These are phyloP conservation scores for Teunomyces lycoperdinae DNA, from an alignment of 805 yeast genomes.

Conservation along the genomic window DNA sequence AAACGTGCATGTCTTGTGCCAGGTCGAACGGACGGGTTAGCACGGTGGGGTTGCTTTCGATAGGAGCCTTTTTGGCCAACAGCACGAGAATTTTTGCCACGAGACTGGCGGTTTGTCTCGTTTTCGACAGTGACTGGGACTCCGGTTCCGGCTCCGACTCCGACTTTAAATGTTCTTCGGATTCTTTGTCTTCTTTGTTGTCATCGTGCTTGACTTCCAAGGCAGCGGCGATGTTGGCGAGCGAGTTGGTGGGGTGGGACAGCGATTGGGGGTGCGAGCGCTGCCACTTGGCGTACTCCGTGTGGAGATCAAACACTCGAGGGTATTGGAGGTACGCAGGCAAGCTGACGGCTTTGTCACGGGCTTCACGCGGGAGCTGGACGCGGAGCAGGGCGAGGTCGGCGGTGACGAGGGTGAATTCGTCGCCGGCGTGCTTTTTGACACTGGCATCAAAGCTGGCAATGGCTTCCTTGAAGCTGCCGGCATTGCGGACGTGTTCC, in stretches of 20 bases:
- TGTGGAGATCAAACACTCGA: conserved; percentile 68
- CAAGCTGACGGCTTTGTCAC: conserved; percentile 67
- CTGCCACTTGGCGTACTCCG: conserved; percentile 75
- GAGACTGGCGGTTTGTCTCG: conserved; percentile 46
- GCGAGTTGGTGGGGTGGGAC: conserved; percentile 31
- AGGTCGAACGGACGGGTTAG: conserved; percentile 75
- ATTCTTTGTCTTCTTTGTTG: neutral
- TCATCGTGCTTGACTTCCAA: conserved; percentile 38
- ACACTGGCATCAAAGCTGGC: conserved; percentile 49
- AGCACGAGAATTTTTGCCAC: conserved; percentile 44
- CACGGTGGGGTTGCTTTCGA: conserved; percentile 52
- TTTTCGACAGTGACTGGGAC: conserved; percentile 20
- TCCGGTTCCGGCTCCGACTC: too few relatives aligned
- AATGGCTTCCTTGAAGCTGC: conserved; percentile 63
- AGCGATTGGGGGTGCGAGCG: conserved; percentile 51
- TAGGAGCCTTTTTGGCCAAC: conserved; percentile 46
- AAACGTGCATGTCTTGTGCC: conserved; percentile 66
- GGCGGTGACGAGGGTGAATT: conserved; percentile 64
- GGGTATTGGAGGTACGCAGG: conserved; percentile 79
- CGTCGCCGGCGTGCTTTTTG: conserved; percentile 42
- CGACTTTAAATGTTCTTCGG: neutral
- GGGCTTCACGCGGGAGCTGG: conserved; percentile 74
- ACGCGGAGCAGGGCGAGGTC: conserved; percentile 74
- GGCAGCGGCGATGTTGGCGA: conserved; percentile 45
- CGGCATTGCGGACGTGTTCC: conserved; percentile 59